Evolutionary conservation across 2,329 filamentous ascomycete species (phyloP).

Genomic region (Aspergillus hiratsukae): DNA sequence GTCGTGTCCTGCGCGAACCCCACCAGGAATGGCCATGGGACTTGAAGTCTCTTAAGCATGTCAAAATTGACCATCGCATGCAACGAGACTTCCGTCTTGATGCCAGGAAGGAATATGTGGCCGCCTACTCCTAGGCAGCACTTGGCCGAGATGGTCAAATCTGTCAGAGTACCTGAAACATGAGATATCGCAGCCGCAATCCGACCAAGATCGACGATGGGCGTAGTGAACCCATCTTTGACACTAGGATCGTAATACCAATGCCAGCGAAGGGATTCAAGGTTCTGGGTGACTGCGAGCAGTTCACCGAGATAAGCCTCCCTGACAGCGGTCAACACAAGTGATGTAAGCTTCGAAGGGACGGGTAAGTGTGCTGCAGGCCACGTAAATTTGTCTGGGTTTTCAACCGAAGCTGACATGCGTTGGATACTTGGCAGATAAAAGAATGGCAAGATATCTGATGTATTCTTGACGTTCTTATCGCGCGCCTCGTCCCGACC

Average conservation of each 20-base stretch:
- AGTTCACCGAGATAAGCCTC: constrained; percentile 10
- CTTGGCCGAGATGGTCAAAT: constrained; percentile 14
- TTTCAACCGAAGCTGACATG: constrained; percentile 14
- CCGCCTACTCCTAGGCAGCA: not conserved
- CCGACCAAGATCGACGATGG: constrained; percentile 13
- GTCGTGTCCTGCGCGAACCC: constrained; percentile 5
- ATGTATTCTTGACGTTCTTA: constrained; percentile 8
- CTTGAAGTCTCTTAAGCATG: constrained; percentile 7
- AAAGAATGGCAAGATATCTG: constrained; percentile 15
- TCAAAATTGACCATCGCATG: not conserved
- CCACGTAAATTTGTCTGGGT: constrained; percentile 13
- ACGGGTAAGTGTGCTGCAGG: constrained; percentile 5
- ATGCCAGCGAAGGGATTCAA: constrained; percentile 8
- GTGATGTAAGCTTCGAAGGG: constrained; percentile 3
- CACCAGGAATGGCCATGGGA: constrained; percentile 10
- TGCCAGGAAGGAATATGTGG: not conserved
- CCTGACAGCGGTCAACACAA: constrained; percentile 8
- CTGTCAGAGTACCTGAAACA: constrained; percentile 14
- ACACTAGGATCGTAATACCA: constrained; percentile 10
- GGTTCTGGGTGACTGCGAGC: constrained; percentile 5
- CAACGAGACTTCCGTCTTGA: not conserved
- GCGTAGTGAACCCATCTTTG: constrained; percentile 1
- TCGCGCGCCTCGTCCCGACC: not conserved
- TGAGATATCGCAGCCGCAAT: constrained; percentile 14
- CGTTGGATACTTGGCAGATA: constrained; percentile 16